A percentile compares a stretch with the other conserved stretches of the same genome.
These are phyloP conservation scores for Exophiala alcalophila DNA, from an alignment of 2,329 filamentous ascomycete genomes.

Conservation along the genomic window DNA sequence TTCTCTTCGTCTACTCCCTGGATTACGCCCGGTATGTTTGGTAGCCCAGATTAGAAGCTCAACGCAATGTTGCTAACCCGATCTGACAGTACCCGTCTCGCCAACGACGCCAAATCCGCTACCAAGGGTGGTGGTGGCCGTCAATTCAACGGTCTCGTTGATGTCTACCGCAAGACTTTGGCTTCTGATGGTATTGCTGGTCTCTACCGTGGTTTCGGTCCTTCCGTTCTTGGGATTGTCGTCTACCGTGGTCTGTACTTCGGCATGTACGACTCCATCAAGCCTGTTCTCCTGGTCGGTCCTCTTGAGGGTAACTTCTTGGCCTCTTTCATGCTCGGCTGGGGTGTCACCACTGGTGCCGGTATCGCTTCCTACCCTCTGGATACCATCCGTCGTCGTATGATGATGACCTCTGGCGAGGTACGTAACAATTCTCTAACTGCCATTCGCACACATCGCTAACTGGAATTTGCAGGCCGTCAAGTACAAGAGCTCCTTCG, in stretches of 20 bases:
- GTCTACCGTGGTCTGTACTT: constrained; percentile 99
- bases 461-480: constrained; percentile 67
- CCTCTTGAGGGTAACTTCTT: constrained; percentile 96
- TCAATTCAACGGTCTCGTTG: constrained; percentile 99
- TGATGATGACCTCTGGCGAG: constrained; percentile 98
- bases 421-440: constrained; percentile 41
- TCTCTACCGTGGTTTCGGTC: constrained; percentile 99
- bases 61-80: constrained; percentile 4
- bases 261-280: constrained; percentile 99
- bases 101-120: constrained; percentile 99
- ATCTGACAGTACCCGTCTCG: constrained; percentile 81
- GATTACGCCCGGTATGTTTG: constrained; percentile 75
- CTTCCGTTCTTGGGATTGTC: constrained; percentile 97
- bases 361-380: constrained; percentile 99
- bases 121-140: constrained; percentile 88
- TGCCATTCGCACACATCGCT: constrained; percentile 1
- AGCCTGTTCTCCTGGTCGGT: constrained; percentile 94
- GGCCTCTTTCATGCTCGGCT: constrained; percentile 97
- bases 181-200: constrained; percentile 97
- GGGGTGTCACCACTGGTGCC: constrained; percentile 99
- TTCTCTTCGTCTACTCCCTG: constrained; percentile 99
- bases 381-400: constrained; percentile 99
- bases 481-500: constrained; percentile 98
- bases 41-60: neutral
- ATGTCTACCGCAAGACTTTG: constrained; percentile 99